Evolutionary conservation across 768 basidiomycete genomes (phyloP).

Genomic region (Podaxis sp.): DNA sequence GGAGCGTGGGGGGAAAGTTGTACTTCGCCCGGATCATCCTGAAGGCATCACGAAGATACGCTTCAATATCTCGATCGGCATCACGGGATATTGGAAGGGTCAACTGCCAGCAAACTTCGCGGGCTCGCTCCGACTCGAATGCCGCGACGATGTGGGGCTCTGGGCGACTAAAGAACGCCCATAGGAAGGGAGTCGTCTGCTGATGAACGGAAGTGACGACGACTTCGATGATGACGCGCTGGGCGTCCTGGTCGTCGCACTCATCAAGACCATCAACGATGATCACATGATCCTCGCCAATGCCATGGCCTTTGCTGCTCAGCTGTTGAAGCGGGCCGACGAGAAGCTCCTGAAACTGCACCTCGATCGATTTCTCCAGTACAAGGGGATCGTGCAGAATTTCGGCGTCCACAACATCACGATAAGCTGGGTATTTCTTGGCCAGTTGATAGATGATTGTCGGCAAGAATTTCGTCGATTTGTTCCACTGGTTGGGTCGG

Average conservation of each 20-base stretch:
- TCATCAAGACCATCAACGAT: slow-evolving; percentile 29
- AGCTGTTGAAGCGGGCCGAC: not conserved
- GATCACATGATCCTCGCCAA: not conserved
- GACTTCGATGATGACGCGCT: slow-evolving; percentile 11
- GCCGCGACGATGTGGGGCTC: slow-evolving; percentile 20
- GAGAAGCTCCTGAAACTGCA: not conserved
- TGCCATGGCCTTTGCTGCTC: not conserved
- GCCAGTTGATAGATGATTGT: not conserved
- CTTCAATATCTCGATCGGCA: not conserved
- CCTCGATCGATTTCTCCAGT: not conserved
- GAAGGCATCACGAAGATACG: not conserved
- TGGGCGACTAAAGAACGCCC: slow-evolving; percentile 20
- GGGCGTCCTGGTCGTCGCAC: slow-evolving; percentile 17
- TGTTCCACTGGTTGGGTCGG: not conserved
- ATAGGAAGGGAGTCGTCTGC: slow-evolving; percentile 16
- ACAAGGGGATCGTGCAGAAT: not conserved
- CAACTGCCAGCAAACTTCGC: not conserved
- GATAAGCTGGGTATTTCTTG: not conserved
- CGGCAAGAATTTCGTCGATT: not conserved
- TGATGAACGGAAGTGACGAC: slow-evolving; percentile 1
- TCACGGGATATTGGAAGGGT: not conserved
- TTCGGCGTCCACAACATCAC: no score
- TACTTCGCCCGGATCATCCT: not conserved
- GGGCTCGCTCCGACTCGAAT: not conserved
- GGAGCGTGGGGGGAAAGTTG: not conserved